Percentiles rank a stretch among this genome's conserved stretches.
Evolutionary conservation across 2,329 filamentous ascomycete species (phyloP).

Genomic region (Xylaria polymorpha): DNA sequence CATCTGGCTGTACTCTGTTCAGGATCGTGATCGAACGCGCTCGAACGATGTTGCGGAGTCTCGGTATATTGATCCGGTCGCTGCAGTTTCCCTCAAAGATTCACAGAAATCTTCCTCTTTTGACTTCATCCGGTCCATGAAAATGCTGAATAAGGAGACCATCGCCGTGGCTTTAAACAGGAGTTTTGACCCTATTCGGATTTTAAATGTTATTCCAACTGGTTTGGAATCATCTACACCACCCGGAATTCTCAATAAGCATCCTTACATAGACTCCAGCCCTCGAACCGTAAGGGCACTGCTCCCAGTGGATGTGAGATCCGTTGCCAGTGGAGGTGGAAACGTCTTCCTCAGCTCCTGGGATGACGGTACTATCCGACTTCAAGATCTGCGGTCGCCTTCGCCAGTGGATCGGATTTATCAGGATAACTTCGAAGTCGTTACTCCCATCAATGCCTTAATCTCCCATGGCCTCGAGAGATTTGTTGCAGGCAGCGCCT

Average conservation of each 20-base stretch:
- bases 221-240: slow-evolving; percentile 56
- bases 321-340: slow-evolving; percentile 50
- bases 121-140: slow-evolving; percentile 52
- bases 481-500: slow-evolving; percentile 62
- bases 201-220: slow-evolving; percentile 59
- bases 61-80: slow-evolving; percentile 35
- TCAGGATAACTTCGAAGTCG: slow-evolving; percentile 64
- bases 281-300: slow-evolving; percentile 59
- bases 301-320: slow-evolving; percentile 55
- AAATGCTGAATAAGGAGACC: slow-evolving; percentile 59
- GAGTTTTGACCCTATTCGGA: slow-evolving; percentile 57
- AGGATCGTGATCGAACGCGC: slow-evolving; percentile 26
- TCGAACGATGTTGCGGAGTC: slow-evolving; percentile 28
- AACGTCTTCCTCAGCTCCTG: slow-evolving; percentile 63
- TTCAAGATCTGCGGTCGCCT: slow-evolving; percentile 63
- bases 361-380: slow-evolving; percentile 64
- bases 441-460: slow-evolving; percentile 59
- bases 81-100: slow-evolving; percentile 42
- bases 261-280: slow-evolving; percentile 43
- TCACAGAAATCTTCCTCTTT: slow-evolving; percentile 39
- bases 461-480: slow-evolving; percentile 62
- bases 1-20: slow-evolving; percentile 52
- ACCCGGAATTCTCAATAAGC: slow-evolving; percentile 49
- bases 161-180: slow-evolving; percentile 60
- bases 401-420: slow-evolving; percentile 61